These are phyloP conservation scores for Xanthoconium stramineum DNA, from an alignment of 768 basidiomycete species.

Conservation along the genomic window DNA sequence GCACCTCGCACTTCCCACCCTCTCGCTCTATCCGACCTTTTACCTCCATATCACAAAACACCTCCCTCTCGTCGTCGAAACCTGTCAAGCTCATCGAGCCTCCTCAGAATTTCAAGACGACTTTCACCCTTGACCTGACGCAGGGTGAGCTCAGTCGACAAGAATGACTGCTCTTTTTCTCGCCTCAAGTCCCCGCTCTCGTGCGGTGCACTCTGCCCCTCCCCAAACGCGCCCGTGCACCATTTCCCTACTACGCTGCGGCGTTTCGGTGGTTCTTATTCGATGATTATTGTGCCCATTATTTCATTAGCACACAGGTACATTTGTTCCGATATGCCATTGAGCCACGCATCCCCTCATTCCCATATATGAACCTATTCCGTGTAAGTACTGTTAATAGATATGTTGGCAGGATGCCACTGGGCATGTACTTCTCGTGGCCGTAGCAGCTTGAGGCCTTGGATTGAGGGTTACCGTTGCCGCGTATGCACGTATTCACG, in stretches of 20 bases:
- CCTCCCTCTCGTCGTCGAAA: conserved; percentile 33
- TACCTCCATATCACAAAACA: conserved; percentile 46
- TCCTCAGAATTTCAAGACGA: conserved; percentile 64
- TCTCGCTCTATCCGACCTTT: conserved; percentile 82
- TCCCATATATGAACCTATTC: neutral
- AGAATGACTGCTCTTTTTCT: conserved; percentile 34
- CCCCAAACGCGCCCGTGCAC: neutral
- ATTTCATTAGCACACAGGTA: conserved; percentile 18
- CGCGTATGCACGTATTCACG: neutral
- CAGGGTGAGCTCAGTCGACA: conserved; percentile 80
- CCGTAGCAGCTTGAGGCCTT: too few relatives aligned
- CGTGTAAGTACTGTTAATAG: neutral
- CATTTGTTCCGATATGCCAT: conserved; percentile 16
- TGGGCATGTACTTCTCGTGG: too few relatives aligned
- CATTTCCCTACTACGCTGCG: neutral
- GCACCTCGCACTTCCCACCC: conserved; percentile 55
- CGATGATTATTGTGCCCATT: conserved; percentile 20
- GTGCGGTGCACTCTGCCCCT: neutral
- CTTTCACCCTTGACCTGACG: conserved; percentile 76
- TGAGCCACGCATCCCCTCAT: neutral
- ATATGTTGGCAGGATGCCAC: neutral
- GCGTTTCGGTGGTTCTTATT: conserved; percentile 17
- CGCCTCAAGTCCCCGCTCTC: neutral
- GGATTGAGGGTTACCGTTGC: neutral
- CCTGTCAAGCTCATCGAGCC: conserved; percentile 77